Percentiles rank a stretch among this genome's conserved stretches.
These are phyloP conservation scores for Daldinia grandis DNA, from an alignment of 495 filamentous ascomycete species.

Conservation along the genomic window DNA sequence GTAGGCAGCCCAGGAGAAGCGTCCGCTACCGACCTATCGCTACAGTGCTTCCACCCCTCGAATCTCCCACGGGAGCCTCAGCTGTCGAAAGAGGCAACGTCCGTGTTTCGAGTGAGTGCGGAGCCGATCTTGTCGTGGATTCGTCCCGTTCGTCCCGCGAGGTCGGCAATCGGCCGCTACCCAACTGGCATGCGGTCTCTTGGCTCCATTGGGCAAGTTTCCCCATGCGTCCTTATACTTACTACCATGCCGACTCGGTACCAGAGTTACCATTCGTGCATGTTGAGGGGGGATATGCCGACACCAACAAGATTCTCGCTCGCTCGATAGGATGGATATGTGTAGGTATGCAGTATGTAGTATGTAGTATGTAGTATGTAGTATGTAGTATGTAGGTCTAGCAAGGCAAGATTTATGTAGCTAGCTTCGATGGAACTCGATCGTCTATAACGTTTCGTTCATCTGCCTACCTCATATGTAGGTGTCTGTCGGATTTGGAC, in stretches of 20 bases:
- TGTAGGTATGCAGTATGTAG: neutral
- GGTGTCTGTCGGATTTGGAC: neutral
- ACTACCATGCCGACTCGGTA: constrained; percentile 32
- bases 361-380: too few species aligned
- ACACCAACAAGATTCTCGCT: constrained; percentile 12
- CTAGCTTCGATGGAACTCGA: neutral
- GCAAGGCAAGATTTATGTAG: constrained; percentile 5
- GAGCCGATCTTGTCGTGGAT: constrained; percentile 42
- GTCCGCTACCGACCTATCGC: constrained; percentile 25
- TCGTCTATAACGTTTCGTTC: neutral
- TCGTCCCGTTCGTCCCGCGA: constrained; percentile 40
- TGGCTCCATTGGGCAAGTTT: constrained; percentile 39
- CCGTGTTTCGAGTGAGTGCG: constrained; percentile 43
- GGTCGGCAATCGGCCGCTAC: constrained; percentile 43
- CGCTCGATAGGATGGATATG: too few species aligned
- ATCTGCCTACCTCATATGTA: neutral
- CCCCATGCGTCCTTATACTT: constrained; percentile 29
- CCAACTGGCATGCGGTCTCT: constrained; percentile 39
- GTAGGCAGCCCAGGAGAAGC: constrained; percentile 29
- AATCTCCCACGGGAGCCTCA: constrained; percentile 29
- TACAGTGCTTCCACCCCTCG: constrained; percentile 20
- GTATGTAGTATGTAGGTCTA: neutral
- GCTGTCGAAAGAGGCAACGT: constrained; percentile 38
- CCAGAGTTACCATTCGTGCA: constrained; percentile 20
- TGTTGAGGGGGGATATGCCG: constrained; percentile 6